Evolutionary conservation across 306 rosid species (phyloP).

Genomic region (Prosopis cineraria): DNA sequence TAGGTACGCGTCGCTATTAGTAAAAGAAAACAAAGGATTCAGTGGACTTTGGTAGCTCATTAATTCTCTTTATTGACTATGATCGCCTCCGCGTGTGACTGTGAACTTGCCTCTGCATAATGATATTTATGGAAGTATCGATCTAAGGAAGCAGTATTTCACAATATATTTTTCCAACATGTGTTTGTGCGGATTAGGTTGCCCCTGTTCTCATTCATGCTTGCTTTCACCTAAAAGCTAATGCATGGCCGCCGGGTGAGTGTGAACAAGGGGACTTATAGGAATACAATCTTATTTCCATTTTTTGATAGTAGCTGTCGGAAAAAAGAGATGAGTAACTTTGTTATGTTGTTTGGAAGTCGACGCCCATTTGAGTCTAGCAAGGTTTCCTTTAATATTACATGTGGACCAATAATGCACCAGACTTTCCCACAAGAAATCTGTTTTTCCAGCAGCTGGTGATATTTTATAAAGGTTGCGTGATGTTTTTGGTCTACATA

Average conservation of each 20-base stretch:
- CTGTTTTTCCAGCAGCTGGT: background rate
- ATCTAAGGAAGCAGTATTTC: background rate
- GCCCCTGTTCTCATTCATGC: background rate
- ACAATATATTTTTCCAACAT: background rate
- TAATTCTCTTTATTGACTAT: slow-evolving; percentile 31
- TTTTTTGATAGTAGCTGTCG: slow-evolving; percentile 14
- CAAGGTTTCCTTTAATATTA: background rate
- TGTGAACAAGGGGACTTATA: background rate
- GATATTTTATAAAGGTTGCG: slow-evolving; percentile 8
- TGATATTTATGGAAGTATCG: background rate
- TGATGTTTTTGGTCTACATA: background rate
- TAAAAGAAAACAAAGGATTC: background rate
- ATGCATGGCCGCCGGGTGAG: background rate
- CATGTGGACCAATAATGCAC: background rate
- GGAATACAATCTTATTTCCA: background rate
- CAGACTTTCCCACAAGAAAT: background rate
- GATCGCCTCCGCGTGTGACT: background rate
- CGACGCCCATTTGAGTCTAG: background rate
- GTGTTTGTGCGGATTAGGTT: background rate
- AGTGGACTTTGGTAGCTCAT: background rate
- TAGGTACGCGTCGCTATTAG: slow-evolving; percentile 8
- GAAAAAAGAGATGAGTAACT: background rate
- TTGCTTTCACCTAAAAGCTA: background rate
- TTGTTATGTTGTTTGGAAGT: background rate
- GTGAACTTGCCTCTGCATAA: background rate